phyloP scores from a whole-genome alignment of 345 rosid species.

The Cardamine occulta region DNA sequence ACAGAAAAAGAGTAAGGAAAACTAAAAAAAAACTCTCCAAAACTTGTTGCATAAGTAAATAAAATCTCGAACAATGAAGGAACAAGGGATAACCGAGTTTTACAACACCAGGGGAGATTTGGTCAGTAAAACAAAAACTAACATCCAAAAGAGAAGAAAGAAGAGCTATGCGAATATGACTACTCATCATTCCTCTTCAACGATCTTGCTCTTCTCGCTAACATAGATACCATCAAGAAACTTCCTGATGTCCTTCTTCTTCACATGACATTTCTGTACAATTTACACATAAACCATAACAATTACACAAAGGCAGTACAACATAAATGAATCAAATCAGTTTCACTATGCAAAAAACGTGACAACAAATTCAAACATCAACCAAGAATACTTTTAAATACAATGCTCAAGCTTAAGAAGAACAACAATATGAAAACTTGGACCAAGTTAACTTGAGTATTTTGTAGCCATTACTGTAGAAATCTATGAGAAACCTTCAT shows the following conservation, averaged over 20 bases:
- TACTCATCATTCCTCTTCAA: constrained; percentile 47
- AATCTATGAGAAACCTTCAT: too few relatives aligned
- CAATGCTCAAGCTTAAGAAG: too few relatives aligned
- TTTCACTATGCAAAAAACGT: too few relatives aligned
- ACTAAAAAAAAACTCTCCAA: not conserved
- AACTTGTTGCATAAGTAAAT: constrained; percentile 6
- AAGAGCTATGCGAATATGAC: not conserved
- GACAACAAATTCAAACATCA: not conserved
- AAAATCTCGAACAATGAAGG: constrained; percentile 13
- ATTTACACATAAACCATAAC: too few relatives aligned
- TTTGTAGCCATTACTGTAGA: too few relatives aligned
- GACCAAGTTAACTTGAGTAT: not conserved
- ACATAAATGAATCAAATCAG: too few relatives aligned
- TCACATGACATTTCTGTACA: constrained; percentile 64
- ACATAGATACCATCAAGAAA: constrained; percentile 72
- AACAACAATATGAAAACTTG: not conserved
- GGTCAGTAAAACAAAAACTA: constrained; percentile 29
- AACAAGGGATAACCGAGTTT: constrained; percentile 19
- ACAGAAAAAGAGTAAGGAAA: too few relatives aligned
- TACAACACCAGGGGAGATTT: constrained; percentile 14
- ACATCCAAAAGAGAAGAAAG: constrained; percentile 5
- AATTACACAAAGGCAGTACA: too few relatives aligned
- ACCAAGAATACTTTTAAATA: not conserved
- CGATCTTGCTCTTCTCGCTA: constrained; percentile 58
- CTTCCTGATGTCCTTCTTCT: constrained; percentile 70